phyloP scores from a whole-genome alignment of 148 eudicot genomes.

The Rhododendron vialii region DNA sequence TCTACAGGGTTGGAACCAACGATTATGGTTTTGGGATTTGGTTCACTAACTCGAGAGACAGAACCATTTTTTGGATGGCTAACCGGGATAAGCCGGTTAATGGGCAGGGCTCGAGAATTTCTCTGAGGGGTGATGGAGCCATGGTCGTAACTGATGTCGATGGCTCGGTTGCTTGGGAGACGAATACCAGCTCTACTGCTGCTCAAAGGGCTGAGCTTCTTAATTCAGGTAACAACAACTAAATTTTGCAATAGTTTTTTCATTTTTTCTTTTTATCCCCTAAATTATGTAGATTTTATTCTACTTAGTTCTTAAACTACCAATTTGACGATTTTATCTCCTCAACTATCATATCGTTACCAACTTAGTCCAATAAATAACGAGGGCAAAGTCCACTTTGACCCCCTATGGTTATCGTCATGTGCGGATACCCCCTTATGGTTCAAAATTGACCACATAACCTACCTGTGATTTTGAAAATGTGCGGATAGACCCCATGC shows the following conservation, averaged over 20 bases:
- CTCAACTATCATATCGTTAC: no score
- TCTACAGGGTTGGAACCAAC: conserved; percentile 25
- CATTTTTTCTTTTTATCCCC: no score
- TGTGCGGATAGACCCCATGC: no score
- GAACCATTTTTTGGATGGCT: conserved; percentile 42
- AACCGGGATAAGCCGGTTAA: conserved; percentile 44
- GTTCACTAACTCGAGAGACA: conserved; percentile 31
- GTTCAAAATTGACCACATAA: no score
- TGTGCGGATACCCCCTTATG: no score
- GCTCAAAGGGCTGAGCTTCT: conserved; percentile 31
- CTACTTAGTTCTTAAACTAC: no score
- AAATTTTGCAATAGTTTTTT: neutral
- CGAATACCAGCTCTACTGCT: conserved; percentile 27
- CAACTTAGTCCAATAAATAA: no score
- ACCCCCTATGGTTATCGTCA: no score
- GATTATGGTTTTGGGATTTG: conserved; percentile 43
- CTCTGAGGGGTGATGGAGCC: conserved; percentile 21
- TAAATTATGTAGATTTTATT: no score
- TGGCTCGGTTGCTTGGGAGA: conserved; percentile 39
- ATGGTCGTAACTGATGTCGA: conserved; percentile 35
- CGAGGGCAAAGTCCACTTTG: no score
- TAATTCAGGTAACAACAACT: neutral
- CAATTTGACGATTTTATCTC: no score
- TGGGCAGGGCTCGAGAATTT: conserved; percentile 21
- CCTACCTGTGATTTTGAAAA: no score